Evolutionary conservation across 139 green algal species (phyloP), one percentile per base, ranked within the genome.

Genomic region (Pleodorina starrii): DNA sequence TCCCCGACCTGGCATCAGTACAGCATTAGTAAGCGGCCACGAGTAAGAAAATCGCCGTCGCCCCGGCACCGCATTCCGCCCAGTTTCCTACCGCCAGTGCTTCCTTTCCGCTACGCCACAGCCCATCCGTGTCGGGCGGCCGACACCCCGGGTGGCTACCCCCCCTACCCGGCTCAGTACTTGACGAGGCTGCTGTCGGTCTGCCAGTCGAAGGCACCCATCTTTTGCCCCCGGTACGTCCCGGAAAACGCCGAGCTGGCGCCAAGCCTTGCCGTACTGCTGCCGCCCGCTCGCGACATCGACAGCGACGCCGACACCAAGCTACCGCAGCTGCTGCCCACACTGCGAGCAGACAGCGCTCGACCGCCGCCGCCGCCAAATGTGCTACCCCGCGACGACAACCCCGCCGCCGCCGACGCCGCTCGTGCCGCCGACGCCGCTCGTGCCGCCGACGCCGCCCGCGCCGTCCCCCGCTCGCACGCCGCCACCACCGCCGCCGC

Each of bases 141-240:
- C n/a, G n/a, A n/a, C n/a, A n/a, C n/a, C n/a, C n/a, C n/a, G n/a
- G n/a, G n/a, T n/a, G n/a, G n/a, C n/a, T n/a, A n/a, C n/a, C n/a
- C n/a, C n/a, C n/a, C n/a, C n/a, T n/a, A n/a, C n/a, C n/a, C n/a
- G n/a, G n/a, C n/a, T 89, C 72, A 96, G 84, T 92, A 91, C 73
- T 85, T 17, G 1, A 88, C 66, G 4, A 88, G 68, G 42, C 44
- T 68, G 66, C 82, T 88, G 44, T 88, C 82, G 0, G 46, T 88
- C n/a, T 44, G 66, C 44, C 35, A 51, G 46, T 69, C 23, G 35
- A 59, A 79, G 1, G 82, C 63, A 0, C 82, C 82, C 5, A 19
- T n/a, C 35, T 51, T 69, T 14, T 88, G 82, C 35, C 16, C 27
- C 1, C 82, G 43, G 60, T 71, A 88, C 11, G 82, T 43, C 43